Percentiles rank a stretch among this genome's conserved stretches.
Conservation (phyloP, 441 rosid genomes). For the Populus hybrid region DNA sequence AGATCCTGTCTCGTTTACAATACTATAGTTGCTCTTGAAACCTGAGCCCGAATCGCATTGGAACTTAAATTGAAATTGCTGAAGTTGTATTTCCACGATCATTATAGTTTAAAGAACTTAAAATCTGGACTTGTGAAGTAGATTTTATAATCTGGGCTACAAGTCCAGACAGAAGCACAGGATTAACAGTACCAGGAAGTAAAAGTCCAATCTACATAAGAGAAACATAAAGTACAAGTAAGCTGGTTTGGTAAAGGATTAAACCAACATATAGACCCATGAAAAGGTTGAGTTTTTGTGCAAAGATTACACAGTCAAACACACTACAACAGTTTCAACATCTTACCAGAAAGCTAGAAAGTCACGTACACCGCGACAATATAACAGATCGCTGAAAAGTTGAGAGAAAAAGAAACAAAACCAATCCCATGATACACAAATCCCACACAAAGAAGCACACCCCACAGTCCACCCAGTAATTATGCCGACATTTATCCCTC, state of each 20-base stretch:
- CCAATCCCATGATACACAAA: no score
- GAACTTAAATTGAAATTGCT: no score
- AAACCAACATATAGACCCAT: not conserved
- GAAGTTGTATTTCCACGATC: not conserved
- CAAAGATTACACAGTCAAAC: not conserved
- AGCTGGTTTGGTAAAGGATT: no score
- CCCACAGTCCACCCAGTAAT: no score
- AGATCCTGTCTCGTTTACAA: no score
- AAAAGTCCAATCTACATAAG: not conserved
- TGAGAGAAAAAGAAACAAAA: not conserved
- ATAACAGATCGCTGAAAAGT: no score
- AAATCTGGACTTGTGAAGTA: no score
- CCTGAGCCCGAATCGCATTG: no score
- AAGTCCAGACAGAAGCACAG: not conserved
- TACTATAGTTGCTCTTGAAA: no score
- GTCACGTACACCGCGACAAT: not conserved
- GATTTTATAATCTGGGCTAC: not conserved
- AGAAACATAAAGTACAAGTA: not conserved
- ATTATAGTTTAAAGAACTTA: no score
- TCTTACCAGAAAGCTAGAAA: not conserved
- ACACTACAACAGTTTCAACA: not conserved
- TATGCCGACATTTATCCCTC: slow-evolving; percentile 1
- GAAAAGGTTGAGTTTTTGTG: not conserved
- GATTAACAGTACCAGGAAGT: not conserved
- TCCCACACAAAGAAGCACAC: no score